Conservation (phyloP, 768 basidiomycete genomes). For the Rhodotorula kratochvilovae region DNA sequence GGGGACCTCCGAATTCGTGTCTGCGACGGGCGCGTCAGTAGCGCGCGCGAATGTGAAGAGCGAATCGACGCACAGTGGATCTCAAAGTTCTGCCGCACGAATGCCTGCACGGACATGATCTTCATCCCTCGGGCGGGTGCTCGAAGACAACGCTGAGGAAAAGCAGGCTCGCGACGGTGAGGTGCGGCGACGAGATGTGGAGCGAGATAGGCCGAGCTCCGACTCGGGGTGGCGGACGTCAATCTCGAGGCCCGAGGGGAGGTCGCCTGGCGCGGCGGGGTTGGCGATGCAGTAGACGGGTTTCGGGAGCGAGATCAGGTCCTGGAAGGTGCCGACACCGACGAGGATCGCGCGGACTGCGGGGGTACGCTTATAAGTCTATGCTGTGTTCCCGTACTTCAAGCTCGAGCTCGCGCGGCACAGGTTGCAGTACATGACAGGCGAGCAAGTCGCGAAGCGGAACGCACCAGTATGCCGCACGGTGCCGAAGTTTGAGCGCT, state of each 20-base stretch:
- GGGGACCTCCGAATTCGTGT: not conserved
- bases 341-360: conserved; percentile 11
- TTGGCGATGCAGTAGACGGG: conserved; percentile 27
- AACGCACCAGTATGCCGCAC: conserved; percentile 23
- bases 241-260: conserved; percentile 26
- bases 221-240: conserved; percentile 11
- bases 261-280: conserved; percentile 17
- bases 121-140: conserved; percentile 22
- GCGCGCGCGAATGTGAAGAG: no score
- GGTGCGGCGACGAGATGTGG: conserved; percentile 25
- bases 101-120: conserved; percentile 28
- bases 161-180: conserved; percentile 28
- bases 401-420: no score
- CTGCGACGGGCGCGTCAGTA: not conserved
- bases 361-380: not conserved
- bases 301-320: not conserved
- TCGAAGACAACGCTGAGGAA: conserved; percentile 24
- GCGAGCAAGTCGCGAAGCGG: no score
- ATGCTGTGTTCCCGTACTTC: no score
- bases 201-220: conserved; percentile 27
- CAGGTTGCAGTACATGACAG: no score
- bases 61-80: conserved; percentile 9
- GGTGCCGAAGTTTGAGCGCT: conserved; percentile 22
- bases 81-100: conserved; percentile 23
- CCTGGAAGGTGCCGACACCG: conserved; percentile 11